Evolutionary conservation across 163 green algal genomes (phyloP).

Genomic region (Chlamydomonas reinhardtii): DNA sequence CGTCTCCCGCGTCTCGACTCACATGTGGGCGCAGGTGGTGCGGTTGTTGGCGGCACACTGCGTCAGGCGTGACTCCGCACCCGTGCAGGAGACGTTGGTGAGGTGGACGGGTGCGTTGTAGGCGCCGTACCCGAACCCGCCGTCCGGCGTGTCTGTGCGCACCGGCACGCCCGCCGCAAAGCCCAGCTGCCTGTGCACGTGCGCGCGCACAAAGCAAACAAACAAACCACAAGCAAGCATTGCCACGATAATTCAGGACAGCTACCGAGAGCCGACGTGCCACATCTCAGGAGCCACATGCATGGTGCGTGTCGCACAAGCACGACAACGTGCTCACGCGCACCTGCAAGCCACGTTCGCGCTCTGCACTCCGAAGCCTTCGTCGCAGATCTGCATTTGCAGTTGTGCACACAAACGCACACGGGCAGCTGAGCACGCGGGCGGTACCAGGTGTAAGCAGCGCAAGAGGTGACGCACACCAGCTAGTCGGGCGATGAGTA

Average conservation of each 20-base stretch:
- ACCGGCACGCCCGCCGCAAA: slow-evolving; percentile 2
- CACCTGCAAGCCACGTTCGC: slow-evolving; percentile 30
- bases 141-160: not conserved
- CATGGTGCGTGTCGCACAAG: not conserved
- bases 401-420: not conserved
- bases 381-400: not conserved
- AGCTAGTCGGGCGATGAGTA: no score
- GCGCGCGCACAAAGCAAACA: no score
- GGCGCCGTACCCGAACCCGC: not conserved
- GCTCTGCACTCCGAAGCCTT: not conserved
- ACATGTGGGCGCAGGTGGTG: not conserved
- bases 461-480: no score
- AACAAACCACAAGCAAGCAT: no score
- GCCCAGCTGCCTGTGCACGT: not conserved
- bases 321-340: not conserved
- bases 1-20: not conserved
- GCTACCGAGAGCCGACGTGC: no score
- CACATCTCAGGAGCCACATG: no score
- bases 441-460: not conserved
- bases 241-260: no score
- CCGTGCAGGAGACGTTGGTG: not conserved
- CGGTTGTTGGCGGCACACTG: not conserved
- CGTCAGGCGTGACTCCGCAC: not conserved
- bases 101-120: not conserved
- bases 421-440: not conserved